These are phyloP conservation scores for Fomitopsis pulvina DNA, from an alignment of 768 basidiomycete species.

Conservation along the genomic window DNA sequence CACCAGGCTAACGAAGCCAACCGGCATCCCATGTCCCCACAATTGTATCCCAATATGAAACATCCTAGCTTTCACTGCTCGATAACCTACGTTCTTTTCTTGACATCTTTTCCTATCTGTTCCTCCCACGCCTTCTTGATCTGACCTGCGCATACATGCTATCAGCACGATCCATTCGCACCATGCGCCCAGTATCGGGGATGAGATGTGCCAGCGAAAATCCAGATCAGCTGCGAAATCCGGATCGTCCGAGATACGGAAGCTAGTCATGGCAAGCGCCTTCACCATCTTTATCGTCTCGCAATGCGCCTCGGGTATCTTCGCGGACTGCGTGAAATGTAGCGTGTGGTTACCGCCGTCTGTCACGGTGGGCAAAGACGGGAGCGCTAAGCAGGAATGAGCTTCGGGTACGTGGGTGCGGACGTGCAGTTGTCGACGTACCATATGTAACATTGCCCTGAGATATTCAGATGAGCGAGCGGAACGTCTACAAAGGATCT, in stretches of 20 bases:
- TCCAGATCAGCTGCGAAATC: slow-evolving; percentile 51
- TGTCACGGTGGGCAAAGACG: slow-evolving; percentile 47
- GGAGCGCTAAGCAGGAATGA: slow-evolving; percentile 11
- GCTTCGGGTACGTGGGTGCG: neutral
- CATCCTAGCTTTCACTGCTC: no score
- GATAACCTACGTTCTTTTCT: no score
- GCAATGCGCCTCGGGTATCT: slow-evolving; percentile 54
- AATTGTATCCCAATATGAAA: no score
- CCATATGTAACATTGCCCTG: slow-evolving; percentile 75
- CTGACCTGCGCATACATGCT: neutral
- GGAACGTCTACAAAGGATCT: neutral
- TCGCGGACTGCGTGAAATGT: slow-evolving; percentile 55
- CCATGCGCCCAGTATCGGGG: neutral
- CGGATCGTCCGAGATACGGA: slow-evolving; percentile 51
- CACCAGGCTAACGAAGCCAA: no score
- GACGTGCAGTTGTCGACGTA: slow-evolving; percentile 13
- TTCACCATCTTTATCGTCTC: slow-evolving; percentile 51
- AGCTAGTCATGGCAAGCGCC: slow-evolving; percentile 54
- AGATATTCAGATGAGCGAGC: neutral
- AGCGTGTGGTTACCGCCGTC: slow-evolving; percentile 74
- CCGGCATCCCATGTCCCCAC: no score
- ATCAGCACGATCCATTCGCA: neutral
- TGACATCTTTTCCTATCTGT: no score
- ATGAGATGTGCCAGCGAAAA: neutral
- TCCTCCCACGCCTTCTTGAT: slow-evolving; percentile 2